phyloP scores from a whole-genome alignment of 2,329 filamentous ascomycete genomes.

The Diplodia corticola region DNA sequence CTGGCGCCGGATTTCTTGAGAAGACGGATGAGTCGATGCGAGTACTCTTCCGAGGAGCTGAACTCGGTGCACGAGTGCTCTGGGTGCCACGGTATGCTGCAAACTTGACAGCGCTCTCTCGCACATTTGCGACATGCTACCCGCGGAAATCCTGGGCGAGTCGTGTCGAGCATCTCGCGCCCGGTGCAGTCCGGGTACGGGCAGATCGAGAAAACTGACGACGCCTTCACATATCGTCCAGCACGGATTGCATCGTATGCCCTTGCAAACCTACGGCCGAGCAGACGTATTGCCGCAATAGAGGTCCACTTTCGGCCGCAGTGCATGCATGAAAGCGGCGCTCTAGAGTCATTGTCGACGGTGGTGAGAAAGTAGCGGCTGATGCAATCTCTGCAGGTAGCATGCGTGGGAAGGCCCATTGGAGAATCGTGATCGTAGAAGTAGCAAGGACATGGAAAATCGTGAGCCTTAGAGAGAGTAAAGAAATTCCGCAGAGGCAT shows the following conservation, averaged over 20 bases:
- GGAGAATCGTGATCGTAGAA: no score
- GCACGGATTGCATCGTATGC: neutral
- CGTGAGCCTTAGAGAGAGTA: no score
- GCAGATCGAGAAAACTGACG: neutral
- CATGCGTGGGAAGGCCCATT: no score
- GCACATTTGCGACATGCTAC: neutral
- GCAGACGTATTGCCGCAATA: no score
- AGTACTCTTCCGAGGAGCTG: neutral
- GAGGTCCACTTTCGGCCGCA: no score
- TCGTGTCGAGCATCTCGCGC: neutral
- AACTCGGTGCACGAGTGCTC: neutral
- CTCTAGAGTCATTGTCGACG: no score
- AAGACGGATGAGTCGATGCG: neutral
- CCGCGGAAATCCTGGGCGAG: neutral
- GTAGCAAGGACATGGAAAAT: no score
- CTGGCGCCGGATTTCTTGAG: neutral
- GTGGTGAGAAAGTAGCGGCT: no score
- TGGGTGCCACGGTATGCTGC: neutral
- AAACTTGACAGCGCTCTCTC: neutral
- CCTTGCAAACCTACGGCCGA: no score
- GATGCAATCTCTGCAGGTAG: no score
- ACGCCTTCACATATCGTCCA: neutral
- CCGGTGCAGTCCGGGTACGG: neutral
- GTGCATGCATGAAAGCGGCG: no score
- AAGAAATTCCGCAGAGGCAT: no score